Evolutionary conservation across 257 asterid genomes (phyloP).

Genomic region (Fraxinus pennsylvanica): DNA sequence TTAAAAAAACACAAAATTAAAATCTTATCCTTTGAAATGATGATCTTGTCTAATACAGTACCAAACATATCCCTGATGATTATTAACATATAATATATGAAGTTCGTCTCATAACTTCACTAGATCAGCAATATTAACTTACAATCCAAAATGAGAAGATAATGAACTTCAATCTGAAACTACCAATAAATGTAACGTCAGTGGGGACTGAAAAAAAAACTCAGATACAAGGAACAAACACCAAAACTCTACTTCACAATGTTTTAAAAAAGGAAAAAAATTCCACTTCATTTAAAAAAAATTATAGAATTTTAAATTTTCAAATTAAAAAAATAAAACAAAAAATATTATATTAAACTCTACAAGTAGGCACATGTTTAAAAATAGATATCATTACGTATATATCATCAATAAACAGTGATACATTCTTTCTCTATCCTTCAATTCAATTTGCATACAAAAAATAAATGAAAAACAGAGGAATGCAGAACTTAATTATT

Average conservation of each 20-base stretch:
- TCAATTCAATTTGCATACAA: neutral
- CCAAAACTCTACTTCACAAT: neutral
- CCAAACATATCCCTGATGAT: neutral
- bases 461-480: neutral
- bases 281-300: neutral
- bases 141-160: neutral
- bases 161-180: neutral
- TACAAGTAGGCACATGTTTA: neutral
- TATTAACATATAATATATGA: neutral
- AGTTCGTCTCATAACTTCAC: neutral
- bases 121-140: neutral
- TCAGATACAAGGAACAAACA: neutral
- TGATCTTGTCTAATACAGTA: neutral
- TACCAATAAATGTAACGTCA: neutral
- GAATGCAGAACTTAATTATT: neutral
- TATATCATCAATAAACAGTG: neutral
- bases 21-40: neutral
- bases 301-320: neutral
- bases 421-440: neutral
- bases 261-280: no score
- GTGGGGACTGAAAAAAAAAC: neutral
- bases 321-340: neutral
- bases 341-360: neutral
- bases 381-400: neutral
- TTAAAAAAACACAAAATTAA: neutral